Evolutionary conservation across 2,329 filamentous ascomycete genomes (phyloP).

Genomic region (Sclerotinia borealis): DNA sequence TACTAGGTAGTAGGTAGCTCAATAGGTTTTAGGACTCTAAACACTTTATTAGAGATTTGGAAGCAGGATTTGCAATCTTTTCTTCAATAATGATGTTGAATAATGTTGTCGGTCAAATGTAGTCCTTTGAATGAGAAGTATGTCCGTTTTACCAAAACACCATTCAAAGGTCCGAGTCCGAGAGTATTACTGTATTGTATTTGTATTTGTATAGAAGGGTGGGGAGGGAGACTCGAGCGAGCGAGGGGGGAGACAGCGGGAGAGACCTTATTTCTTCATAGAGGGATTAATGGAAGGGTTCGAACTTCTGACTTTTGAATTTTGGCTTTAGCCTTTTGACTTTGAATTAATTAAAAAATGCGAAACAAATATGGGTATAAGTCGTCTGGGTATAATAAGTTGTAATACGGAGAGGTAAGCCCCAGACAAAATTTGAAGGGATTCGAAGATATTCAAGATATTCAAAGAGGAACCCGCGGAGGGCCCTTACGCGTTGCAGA

Average conservation of each 20-base stretch:
- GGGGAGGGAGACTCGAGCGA: neutral
- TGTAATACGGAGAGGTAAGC: too few species aligned
- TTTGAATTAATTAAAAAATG: neutral
- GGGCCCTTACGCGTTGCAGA: slow-evolving; percentile 1
- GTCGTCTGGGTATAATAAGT: too few species aligned
- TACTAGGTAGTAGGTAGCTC: too few species aligned
- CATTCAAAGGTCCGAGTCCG: neutral
- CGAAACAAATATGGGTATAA: neutral
- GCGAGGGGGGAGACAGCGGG: neutral
- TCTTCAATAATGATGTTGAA: too few species aligned
- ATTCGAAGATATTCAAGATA: too few species aligned
- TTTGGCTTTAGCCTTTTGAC: neutral
- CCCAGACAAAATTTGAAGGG: neutral
- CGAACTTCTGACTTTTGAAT: neutral
- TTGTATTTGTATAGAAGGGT: neutral
- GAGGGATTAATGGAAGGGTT: neutral
- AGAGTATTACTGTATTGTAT: neutral
- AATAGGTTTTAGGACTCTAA: too few species aligned
- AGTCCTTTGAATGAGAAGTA: neutral
- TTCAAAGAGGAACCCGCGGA: neutral
- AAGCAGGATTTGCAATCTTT: neutral
- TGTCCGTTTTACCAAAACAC: neutral
- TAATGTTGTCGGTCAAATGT: neutral
- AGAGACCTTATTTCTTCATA: neutral
- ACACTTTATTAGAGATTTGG: neutral